Evolutionary conservation across 23 red algal species (phyloP), one percentile per base, ranked within the genome.

Genomic region (Pyropia yezoensis): DNA sequence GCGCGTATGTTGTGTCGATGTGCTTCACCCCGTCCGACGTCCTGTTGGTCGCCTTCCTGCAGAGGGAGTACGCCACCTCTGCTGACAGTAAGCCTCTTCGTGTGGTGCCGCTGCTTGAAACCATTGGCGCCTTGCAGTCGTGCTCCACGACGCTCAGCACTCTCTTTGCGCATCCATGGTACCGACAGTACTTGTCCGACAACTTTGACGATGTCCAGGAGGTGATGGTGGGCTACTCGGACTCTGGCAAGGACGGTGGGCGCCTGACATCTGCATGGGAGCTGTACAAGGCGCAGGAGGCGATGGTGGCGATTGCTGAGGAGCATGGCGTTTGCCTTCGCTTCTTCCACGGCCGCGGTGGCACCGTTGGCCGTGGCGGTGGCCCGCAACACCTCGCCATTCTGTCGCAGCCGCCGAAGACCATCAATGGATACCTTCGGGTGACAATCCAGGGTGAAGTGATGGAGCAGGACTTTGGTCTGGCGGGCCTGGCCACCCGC

Each of bases 381-480:
- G 94, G 94, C n/a, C 94, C 94, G 23, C 94, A 98, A 59, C 94
- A 98, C 76, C 65, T 90, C 9, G 94, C 94, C 52, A 98, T 98
- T 76, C 59, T 90, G 25, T 98, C 94, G 2, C 94, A 98, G 57
- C 94, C 94, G 49, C 94, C 94, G 16, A 72, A 85, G 14, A 91
- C 94, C 7, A 84, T 98, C 57, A 98, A 98, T 64, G 72, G 83
- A 54, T 98, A 98, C 62, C 49, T 98, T 30, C 83, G 94, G 70
- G 94, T 91, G 27, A 98, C 94, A 18, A 90, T 98, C 28, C 94
- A 98, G 70, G 94, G 94, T 15, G 94, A 98, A 54, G 94, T 98
- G 3, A 91, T 91, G 65, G 81, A 98, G 65, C 94, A 98, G 69
- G 85, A 98, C 73, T 98, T 98, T 79, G 94, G 85, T 5, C 55